Percentiles rank a stretch among this genome's conserved stretches.
These are phyloP conservation scores for Pythium coloratum DNA, from an alignment of 352 stramenopile species.

Conservation along the genomic window DNA sequence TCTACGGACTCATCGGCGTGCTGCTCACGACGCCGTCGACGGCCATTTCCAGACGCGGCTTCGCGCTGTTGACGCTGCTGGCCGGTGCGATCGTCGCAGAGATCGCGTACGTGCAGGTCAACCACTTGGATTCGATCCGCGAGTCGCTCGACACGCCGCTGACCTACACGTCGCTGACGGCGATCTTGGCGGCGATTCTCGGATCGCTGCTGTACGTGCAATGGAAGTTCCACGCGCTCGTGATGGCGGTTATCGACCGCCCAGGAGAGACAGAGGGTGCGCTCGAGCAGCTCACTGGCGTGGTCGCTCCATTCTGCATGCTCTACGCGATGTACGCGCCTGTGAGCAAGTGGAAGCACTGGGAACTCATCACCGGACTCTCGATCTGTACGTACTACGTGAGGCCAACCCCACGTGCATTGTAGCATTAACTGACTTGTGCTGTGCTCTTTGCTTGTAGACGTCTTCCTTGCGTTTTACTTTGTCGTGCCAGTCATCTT, in stretches of 20 bases:
- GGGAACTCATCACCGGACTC: slow-evolving; percentile 30
- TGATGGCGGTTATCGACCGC: slow-evolving; percentile 39
- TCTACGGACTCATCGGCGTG: slow-evolving; percentile 42
- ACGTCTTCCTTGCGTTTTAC: slow-evolving; percentile 38
- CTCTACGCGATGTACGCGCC: slow-evolving; percentile 31
- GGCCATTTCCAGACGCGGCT: slow-evolving; percentile 24
- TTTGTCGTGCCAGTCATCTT: slow-evolving; percentile 35
- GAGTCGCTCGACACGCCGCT: slow-evolving; percentile 1
- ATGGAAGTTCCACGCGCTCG: slow-evolving; percentile 41
- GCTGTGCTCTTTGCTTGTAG: background rate
- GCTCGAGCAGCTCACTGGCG: slow-evolving; percentile 29
- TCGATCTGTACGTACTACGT: slow-evolving; percentile 33
- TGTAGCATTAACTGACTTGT: too few relatives aligned
- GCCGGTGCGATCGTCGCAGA: slow-evolving; percentile 24
- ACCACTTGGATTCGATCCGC: slow-evolving; percentile 9
- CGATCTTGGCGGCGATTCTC: slow-evolving; percentile 19
- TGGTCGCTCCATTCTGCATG: slow-evolving; percentile 30
- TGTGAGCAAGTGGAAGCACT: slow-evolving; percentile 34
- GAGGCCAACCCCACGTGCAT: too few relatives aligned
- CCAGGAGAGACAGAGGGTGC: slow-evolving; percentile 26
- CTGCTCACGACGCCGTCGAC: slow-evolving; percentile 38
- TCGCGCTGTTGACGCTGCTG: slow-evolving; percentile 30
- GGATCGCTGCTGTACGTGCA: slow-evolving; percentile 45
- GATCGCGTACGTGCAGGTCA: slow-evolving; percentile 23
- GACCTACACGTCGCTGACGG: slow-evolving; percentile 13